phyloP scores from a whole-genome alignment of 2,329 filamentous ascomycete genomes.

The Fusarium irregulare region DNA sequence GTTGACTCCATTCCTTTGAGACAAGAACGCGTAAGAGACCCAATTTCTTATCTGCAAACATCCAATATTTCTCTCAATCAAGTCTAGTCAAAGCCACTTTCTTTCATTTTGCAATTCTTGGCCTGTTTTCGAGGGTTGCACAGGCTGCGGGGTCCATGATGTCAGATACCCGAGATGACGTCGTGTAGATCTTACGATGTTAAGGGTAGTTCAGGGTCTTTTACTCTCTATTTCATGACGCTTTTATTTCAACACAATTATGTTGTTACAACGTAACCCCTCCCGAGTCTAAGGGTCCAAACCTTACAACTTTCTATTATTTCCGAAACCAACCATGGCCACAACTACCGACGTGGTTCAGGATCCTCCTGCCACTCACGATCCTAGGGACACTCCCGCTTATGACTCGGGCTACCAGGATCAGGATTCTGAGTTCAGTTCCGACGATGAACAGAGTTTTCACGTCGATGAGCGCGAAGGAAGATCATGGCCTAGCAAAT shows the following conservation, averaged over 20 bases:
- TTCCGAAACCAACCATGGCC: neutral
- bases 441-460: neutral
- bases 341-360: neutral
- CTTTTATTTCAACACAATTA: neutral
- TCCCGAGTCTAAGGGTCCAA: neutral
- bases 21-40: neutral
- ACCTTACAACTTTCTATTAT: constrained; percentile 1
- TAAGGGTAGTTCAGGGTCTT: constrained; percentile 19
- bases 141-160: constrained; percentile 22
- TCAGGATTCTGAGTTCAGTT: neutral
- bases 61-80: neutral
- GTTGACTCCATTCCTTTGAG: neutral
- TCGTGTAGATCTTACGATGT: neutral
- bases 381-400: neutral
- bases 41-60: neutral
- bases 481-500: constrained; percentile 11
- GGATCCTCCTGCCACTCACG: neutral
- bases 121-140: constrained; percentile 9
- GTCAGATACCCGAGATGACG: constrained; percentile 18
- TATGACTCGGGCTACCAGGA: neutral
- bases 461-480: constrained; percentile 23
- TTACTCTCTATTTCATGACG: neutral
- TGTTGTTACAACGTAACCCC: neutral
- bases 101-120: neutral
- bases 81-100: neutral